Percentiles rank a stretch among this genome's conserved stretches.
Evolutionary conservation across 2,329 filamentous ascomycete genomes (phyloP).

Genomic region (Exophiala oligosperma): DNA sequence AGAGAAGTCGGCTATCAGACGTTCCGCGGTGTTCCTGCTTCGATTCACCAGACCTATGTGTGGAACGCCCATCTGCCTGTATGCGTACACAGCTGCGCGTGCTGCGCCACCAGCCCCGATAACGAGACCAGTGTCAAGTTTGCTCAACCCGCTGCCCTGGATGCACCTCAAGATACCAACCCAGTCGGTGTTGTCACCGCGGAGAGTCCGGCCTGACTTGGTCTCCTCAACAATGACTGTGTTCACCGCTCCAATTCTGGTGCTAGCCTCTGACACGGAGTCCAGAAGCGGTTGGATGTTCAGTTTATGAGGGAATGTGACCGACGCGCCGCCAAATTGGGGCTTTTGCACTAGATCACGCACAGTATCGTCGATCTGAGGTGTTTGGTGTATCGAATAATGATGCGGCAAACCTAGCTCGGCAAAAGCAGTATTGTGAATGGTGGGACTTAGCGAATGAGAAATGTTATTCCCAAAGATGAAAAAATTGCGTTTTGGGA

Average conservation of each 20-base stretch:
- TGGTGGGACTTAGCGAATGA: constrained; percentile 23
- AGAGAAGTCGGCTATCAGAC: constrained; percentile 1
- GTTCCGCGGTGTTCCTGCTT: constrained; percentile 1
- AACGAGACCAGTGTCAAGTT: constrained; percentile 26
- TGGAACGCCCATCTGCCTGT: constrained; percentile 2
- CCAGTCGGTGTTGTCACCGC: constrained; percentile 34
- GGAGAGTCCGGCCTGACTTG: constrained; percentile 2
- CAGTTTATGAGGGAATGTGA: constrained; percentile 46
- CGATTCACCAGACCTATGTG: constrained; percentile 8
- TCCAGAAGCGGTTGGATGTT: constrained; percentile 13
- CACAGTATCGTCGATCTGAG: constrained; percentile 14
- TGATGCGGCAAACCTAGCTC: constrained; percentile 83
- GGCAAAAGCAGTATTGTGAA: constrained; percentile 54
- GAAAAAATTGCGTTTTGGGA: constrained; percentile 61
- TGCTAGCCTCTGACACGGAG: constrained; percentile 11
- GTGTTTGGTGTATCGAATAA: constrained; percentile 57
- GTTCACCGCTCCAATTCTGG: constrained; percentile 11
- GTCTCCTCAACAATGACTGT: constrained; percentile 8
- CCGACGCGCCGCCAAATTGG: constrained; percentile 64
- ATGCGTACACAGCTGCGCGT: constrained; percentile 32
- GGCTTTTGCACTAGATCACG: constrained; percentile 71
- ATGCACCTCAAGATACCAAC: constrained; percentile 34
- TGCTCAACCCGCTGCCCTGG: constrained; percentile 27
- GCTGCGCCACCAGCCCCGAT: constrained; percentile 29
- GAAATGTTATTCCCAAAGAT: constrained; percentile 26